Base-by-base conservation (phyloP, 805 yeast genomes). In the Blastobotrys peoriensis region DNA sequence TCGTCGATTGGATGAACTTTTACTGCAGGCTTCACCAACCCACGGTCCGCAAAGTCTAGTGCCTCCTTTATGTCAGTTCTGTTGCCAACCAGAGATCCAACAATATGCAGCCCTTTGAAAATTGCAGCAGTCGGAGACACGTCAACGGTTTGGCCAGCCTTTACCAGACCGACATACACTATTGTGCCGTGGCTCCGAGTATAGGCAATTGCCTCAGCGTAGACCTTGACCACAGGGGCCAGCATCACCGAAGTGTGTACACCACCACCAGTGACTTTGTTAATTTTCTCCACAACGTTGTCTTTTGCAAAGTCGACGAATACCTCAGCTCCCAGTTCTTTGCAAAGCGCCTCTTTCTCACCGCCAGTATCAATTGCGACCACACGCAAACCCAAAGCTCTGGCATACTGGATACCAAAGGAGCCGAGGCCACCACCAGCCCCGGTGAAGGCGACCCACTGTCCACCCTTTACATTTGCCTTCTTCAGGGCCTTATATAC, bases 351-450 rank as follows among this genome's bases (percentile, higher is more conserved):
- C 41, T 67, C 73, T 60, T 77, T 77, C 25, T 68, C 79, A 21
- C 58, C 70, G 47, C 81, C 81, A 44, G 78, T 76, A 51, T 78
- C 82, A 48, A 77, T 74, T 49, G 71, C 81, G 5, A 78, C 39
- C 10, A 74, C 79, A 54, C 79, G 63, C 59, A 65, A 65, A 37
- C 81, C 82, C 79, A 75, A 73, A 25, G 78, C 79, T 49, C 63
- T 67, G 39, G 81, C 82, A 55, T 74, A 78, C 60, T 78, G 81
- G 38, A 75, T 65, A 15, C 81, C 82, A 48, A 77, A 57, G 3
- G 79, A 67, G 36, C 83, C 83, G 54, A 78, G 66, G 36, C 83
- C 83, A 58, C 83, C 83, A 42, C 73, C 79, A 25, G 81, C 81
- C 57, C 82, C 82, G 33, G 79, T 70, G 41, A 78, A 62, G 36